Evolutionary conservation across 2,329 filamentous ascomycete species (phyloP), one percentile per base, ranked within the genome.

Genomic region (Bretziella fagacearum): DNA sequence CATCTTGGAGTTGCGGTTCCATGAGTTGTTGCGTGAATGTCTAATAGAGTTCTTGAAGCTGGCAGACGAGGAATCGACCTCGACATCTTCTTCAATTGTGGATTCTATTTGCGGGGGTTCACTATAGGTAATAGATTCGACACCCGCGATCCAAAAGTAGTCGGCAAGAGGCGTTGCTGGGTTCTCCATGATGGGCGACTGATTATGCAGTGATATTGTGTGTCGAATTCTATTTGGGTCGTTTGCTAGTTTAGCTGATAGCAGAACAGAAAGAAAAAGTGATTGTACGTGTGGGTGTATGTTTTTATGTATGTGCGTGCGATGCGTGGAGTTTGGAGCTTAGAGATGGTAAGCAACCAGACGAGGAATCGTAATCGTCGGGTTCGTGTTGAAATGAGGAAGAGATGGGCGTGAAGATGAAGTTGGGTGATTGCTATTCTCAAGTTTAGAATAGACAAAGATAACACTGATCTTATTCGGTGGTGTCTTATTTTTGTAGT

Each of bases 71-170:
- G 59, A 53, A 37, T 54, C 54, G 22, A 63, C 58, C 50, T 79
- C 75, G 54, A 67, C 69, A 63, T 80, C 73, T 59, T 80, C 77
- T 47, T 65, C 69, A 54, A 80, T 80, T 46, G 73, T 77, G 17
- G 67, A 65, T 50, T 74, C 72, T 54, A 76, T 65, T 15, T 47
- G 50, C 17, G 39, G 43, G 17, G 48, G 46, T 54, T 80, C 77
- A 52, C 74, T 69, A 64, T 81, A 80, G 48, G 72, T 70, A 55
- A 81, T 69, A 52, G 74, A 73, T 61, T 81, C 77, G 62, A 82
- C 69, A 56, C 78, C 78, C 54, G 78, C 78, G 59, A 82, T 81
- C 78, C 78, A 82, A 62, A 82, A 82, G 64, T 82, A 82, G 61
- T 82, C 78, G 62, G 78, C 78, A 60, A 82, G 68, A 58, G 78